Conservation (phyloP, 371 early-diverging fungal species). For the Thermomucor indicae-seudaticae region DNA sequence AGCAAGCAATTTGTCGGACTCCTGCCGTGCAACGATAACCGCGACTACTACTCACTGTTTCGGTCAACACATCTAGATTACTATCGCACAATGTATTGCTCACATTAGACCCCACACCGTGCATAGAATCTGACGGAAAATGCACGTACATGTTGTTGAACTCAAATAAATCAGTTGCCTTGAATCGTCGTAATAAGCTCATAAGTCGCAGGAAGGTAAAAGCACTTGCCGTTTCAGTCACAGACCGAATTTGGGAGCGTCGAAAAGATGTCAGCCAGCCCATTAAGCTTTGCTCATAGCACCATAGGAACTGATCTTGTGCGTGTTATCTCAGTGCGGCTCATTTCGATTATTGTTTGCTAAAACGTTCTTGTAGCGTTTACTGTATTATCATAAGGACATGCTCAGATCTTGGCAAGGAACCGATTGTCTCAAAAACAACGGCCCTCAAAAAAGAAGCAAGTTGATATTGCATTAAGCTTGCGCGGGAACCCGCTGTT, state of each 20-base stretch:
- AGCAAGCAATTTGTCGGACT: conserved; percentile 1
- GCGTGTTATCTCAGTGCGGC: background rate
- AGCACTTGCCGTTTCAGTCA: too few species aligned
- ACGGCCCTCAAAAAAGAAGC: too few species aligned
- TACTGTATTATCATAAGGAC: too few species aligned
- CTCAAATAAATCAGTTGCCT: conserved; percentile 82
- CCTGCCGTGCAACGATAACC: background rate
- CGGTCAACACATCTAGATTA: conserved; percentile 84
- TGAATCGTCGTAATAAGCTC: conserved; percentile 50
- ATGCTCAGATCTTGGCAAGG: too few species aligned
- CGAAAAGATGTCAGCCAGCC: too few species aligned
- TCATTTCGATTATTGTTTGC: background rate
- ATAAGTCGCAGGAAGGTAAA: too few species aligned
- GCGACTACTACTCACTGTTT: conserved; percentile 62
- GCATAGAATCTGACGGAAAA: background rate
- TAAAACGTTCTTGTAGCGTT: too few species aligned
- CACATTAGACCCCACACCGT: too few species aligned
- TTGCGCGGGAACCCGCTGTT: too few species aligned
- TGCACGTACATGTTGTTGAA: conserved; percentile 80
- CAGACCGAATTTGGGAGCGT: too few species aligned
- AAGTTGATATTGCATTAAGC: too few species aligned
- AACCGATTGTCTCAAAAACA: too few species aligned
- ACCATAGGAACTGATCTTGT: background rate
- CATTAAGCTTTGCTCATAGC: background rate
- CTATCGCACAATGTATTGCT: conserved; percentile 39